Base-by-base conservation (phyloP, 352 stramenopile species). In the Phytophthora rubi region DNA sequence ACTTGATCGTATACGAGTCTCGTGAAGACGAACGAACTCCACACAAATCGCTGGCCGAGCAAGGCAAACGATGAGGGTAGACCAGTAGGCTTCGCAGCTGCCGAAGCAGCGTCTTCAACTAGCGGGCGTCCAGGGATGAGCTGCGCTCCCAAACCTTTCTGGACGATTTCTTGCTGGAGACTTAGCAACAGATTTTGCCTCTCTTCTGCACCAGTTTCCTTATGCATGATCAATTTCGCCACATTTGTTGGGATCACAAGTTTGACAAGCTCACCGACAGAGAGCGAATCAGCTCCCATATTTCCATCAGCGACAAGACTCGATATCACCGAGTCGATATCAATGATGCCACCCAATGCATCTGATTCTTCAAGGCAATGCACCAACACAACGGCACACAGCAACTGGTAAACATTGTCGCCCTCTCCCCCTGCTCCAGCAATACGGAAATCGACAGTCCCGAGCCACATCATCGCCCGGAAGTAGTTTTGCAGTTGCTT, bases 21-120 rank as follows among this genome's bases (percentile, higher is more conserved):
- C 3, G 65, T 59, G 47, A 73, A 70, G 12, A 77, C 59, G 23
- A 77, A 77, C 32, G 70, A 53, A 44, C 70, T 77, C 65, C 70
- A 77, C 10, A 68, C 52, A 12, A 77, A 75, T 2, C 61, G 65
- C 30, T 75, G 70, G 9, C 65, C 65, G 7, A 77, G 51, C 6
- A 73, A 26, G 0, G 70, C 65, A 39, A 77, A 73, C 9, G 59
- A 70, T 28, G 55, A 28, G 0, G 45, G 60, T 10, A 5, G 52
- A 52, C 23, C 13, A 32, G 52, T 62, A 15, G 64, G 59, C 18
- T 33, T 35, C 4, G 53, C 47, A 6, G 44, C 10, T 53, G 3
- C 10, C 47, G 16, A 63, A 2, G 2, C 23, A 35, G 13, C 6
- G 26, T 26, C 6, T 26, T 57, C 64, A 4, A 58, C 23, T 1